Evolutionary conservation across 306 rosid species (phyloP).

Genomic region (Rosa persica): DNA sequence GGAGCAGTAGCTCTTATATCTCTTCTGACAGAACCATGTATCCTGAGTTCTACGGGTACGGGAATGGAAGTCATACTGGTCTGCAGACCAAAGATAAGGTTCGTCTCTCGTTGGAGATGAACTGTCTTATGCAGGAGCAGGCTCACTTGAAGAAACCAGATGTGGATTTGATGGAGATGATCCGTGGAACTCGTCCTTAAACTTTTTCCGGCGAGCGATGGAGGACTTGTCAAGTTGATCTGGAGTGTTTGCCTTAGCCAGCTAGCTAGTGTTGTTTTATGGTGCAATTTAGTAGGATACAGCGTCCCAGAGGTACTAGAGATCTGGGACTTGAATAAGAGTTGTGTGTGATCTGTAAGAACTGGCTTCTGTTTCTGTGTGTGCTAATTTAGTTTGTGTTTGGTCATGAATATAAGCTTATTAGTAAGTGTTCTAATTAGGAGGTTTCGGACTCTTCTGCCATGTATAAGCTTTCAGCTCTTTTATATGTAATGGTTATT

Average conservation of each 20-base stretch:
- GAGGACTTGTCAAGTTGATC: neutral
- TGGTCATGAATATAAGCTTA: neutral
- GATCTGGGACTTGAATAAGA: conserved; percentile 5
- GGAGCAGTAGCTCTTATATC: neutral
- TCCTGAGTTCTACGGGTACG: neutral
- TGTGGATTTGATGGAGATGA: conserved; percentile 42
- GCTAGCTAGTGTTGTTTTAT: neutral
- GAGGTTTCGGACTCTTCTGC: neutral
- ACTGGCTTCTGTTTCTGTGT: neutral
- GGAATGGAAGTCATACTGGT: neutral
- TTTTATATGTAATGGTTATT: neutral
- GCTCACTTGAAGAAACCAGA: conserved; percentile 24
- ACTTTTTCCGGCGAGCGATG: neutral
- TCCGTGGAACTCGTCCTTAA: neutral
- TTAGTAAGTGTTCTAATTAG: neutral
- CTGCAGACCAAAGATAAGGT: conserved; percentile 14
- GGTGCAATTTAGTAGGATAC: neutral
- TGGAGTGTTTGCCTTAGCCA: neutral
- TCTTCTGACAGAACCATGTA: neutral
- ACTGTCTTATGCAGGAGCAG: conserved; percentile 24
- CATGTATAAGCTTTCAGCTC: neutral
- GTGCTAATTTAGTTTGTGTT: neutral
- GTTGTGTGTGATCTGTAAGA: neutral
- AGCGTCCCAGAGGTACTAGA: neutral
- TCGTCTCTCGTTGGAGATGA: conserved; percentile 31